A percentile compares a stretch with the other conserved stretches of the same genome.
phyloP scores from a whole-genome alignment of 2,329 filamentous ascomycete genomes.

The Annulohypoxylon truncatum region DNA sequence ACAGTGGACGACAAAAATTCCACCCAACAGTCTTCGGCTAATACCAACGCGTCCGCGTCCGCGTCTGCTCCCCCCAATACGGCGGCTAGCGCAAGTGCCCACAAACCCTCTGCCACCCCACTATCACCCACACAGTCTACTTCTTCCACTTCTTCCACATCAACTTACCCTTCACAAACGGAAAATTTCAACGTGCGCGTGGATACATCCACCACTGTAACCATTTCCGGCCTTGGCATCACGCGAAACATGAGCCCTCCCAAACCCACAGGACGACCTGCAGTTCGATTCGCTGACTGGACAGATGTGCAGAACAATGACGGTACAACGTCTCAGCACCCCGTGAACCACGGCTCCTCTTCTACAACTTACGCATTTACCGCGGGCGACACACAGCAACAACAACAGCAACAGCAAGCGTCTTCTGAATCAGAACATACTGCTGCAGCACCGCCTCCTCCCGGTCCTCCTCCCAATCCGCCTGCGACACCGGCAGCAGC shows the following conservation, averaged over 20 bases:
- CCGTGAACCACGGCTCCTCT: background rate
- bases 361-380: background rate
- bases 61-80: background rate
- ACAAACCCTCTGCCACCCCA: background rate
- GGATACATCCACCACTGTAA: background rate
- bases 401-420: background rate
- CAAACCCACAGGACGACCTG: background rate
- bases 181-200: background rate
- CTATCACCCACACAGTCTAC: background rate
- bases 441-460: conserved; percentile 11
- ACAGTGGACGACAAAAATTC: background rate
- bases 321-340: conserved; percentile 10
- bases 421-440: background rate
- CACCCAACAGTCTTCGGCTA: background rate
- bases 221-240: background rate
- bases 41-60: background rate
- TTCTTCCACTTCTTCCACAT: conserved; percentile 1
- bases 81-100: background rate
- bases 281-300: conserved; percentile 15
- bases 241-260: background rate
- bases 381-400: background rate
- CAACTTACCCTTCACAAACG: background rate
- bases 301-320: conserved; percentile 12
- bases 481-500: conserved; percentile 10
- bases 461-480: conserved; percentile 22